Base-by-base conservation (phyloP, 805 yeast genomes). In the Barnettozyma vustinii region DNA sequence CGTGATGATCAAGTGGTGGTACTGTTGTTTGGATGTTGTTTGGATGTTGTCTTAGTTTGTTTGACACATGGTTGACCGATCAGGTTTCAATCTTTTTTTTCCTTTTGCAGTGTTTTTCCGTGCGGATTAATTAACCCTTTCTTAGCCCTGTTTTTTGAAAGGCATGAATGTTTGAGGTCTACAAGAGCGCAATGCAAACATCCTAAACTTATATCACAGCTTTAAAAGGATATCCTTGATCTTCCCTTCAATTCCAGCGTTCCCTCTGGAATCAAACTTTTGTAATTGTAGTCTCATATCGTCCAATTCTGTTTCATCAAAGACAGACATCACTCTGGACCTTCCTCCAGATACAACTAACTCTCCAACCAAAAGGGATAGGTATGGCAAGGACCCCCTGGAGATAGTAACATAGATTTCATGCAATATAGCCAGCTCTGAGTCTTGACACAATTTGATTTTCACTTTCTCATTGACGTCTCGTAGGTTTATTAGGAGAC, bases 401-500 rank as follows among this genome's bases (percentile, higher is more conserved):
- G 42, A 23, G 3, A 49, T 41, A 7, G 39, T 42, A 2, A 25
- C 20, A 37, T 51, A 55, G 1, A 60, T 32, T 2, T 43, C 36
- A 32, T 56, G 55, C 3, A 59, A 36, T 10, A 10, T 33, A 6
- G 27, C 18, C 1, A 52, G 5, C 20, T 41, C 48, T 4, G 19
- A 9, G 8, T 39, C 16, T n/a, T 20, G 4, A 5, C 9, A 23
- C 15, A 40, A 12, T 3, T 20, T 23, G 10, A 32, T 37, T 1
- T 37, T 10, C 0, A 42, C 5, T 9, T n/a, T 23, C 2, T 18
- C 12, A 0, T 42, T 27, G 12, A 53, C 48, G 15, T 59, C 63
- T 2, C 52, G 27, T 9, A 62, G 50, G 23, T 55, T 55, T 10
- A 61, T 46, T 13, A 62, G 20, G 0, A 62, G 46, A 1, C 66